Conservation (phyloP, 208 protist genomes). For the Strigomonas culicis region DNA sequence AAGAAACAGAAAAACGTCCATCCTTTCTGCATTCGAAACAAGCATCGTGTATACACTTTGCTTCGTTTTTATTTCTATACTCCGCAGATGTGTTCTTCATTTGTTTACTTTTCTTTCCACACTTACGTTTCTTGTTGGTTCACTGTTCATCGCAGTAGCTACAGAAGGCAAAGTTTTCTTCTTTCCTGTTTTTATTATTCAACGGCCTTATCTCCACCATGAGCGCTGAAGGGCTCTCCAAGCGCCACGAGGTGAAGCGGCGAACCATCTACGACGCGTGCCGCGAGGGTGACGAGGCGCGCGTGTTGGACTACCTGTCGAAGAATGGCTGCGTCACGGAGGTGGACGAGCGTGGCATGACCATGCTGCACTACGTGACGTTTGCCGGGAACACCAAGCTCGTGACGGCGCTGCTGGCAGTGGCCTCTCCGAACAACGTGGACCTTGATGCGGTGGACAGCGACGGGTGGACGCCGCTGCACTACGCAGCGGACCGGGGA, state of each 20-base stretch:
- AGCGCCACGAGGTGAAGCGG: neutral
- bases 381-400: constrained; percentile 54
- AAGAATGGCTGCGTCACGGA: constrained; percentile 80
- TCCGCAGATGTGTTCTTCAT: neutral
- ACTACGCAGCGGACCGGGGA: constrained; percentile 83
- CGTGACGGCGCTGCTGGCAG: constrained; percentile 36
- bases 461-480: constrained; percentile 84
- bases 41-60: neutral
- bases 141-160: too few species aligned
- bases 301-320: constrained; percentile 50
- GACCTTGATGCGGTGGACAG: constrained; percentile 61
- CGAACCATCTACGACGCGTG: constrained; percentile 82
- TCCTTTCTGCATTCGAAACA: too few species aligned
- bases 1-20: too few species aligned
- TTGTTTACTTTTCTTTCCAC: neutral
- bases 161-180: too few species aligned
- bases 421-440: constrained; percentile 24
- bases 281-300: constrained; percentile 38
- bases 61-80: neutral
- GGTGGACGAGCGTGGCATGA: constrained; percentile 66
- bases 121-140: too few species aligned
- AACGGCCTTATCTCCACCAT: neutral
- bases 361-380: constrained; percentile 78
- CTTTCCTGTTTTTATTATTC: neutral
- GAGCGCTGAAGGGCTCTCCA: neutral